Percentiles rank a stretch among this genome's conserved stretches.
Evolutionary conservation across 768 basidiomycete species (phyloP).

Genomic region (Punctularia strigosozonata): DNA sequence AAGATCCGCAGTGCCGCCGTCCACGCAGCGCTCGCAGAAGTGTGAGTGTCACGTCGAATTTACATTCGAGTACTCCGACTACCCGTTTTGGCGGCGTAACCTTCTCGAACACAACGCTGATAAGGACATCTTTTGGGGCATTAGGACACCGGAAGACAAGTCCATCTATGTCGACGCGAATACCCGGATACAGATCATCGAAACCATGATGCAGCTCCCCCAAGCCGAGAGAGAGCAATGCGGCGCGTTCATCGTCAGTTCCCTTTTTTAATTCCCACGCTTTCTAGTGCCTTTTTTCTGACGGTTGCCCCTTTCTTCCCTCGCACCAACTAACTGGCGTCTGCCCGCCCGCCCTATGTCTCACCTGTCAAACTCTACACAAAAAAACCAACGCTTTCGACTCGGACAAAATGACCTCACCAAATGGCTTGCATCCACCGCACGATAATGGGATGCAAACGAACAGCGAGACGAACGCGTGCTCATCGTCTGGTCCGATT

Average conservation of each 20-base stretch:
- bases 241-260: conserved; percentile 65
- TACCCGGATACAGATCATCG: conserved; percentile 74
- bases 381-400: no score
- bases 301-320: background rate
- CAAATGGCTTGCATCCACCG: no score
- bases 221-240: conserved; percentile 41
- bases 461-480: conserved; percentile 69
- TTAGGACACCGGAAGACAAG: conserved; percentile 18
- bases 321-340: background rate
- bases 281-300: no score
- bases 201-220: conserved; percentile 66
- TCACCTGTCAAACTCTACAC: no score
- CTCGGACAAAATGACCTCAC: no score
- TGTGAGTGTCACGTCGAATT: conserved; percentile 14
- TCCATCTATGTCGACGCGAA: conserved; percentile 36
- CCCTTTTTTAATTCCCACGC: background rate
- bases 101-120: no score
- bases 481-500: conserved; percentile 77
- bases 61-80: background rate
- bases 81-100: no score
- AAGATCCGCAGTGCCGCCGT: conserved; percentile 39
- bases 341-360: no score
- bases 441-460: no score
- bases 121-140: conserved; percentile 2
- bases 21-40: conserved; percentile 38